Evolutionary conservation across 2,329 filamentous ascomycete species (phyloP), one percentile per base, ranked within the genome.

Genomic region (Falciphora oryzae): DNA sequence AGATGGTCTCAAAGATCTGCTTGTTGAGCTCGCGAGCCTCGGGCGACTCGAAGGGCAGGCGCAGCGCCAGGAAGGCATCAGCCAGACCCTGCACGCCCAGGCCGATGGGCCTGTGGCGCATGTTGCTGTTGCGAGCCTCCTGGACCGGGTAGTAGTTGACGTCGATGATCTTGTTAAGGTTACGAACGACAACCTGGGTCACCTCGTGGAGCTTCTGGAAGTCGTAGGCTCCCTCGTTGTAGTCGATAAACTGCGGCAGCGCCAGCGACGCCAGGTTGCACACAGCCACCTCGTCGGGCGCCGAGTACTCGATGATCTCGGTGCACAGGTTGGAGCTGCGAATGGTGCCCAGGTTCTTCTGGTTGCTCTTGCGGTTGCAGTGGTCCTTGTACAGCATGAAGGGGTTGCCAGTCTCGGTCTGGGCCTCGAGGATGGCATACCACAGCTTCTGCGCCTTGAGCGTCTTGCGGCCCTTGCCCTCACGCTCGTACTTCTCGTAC

Each of bases 351-450:
- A 99, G 85, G 80, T 99, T 99, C 89, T 99, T 98, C 83, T 99
- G 95, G 86, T 99, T 99, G 85, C 93, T 97, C 90, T 99, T 99
- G 77, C 88, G 88, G 87, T 99, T 99, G 87, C 91, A 94, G 74
- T 89, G 86, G 80, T 99, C 95, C 85, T 99, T 99, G 89, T 99
- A 99, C 66, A 98, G 89, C 92, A 99, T 99, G 81, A 97, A 99
- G 61, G 95, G 95, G 80, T 96, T 98, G 71, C 95, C 95, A 59
- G 95, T 99, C 87, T 99, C 95, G 44, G 94, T 98, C 82, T 99
- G 95, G 62, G 95, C 92, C 81, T 99, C 95, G 61, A 99, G 86
- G 69, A 99, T 97, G 70, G 94, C 93, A 76, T 98, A 98, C 95
- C 95, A 99, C 65, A 99, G 89, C 85, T 99, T 99, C 84, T 99